Conservation (phyloP, 1,139 yeast genomes). For the Yamadazyma buinensis region DNA sequence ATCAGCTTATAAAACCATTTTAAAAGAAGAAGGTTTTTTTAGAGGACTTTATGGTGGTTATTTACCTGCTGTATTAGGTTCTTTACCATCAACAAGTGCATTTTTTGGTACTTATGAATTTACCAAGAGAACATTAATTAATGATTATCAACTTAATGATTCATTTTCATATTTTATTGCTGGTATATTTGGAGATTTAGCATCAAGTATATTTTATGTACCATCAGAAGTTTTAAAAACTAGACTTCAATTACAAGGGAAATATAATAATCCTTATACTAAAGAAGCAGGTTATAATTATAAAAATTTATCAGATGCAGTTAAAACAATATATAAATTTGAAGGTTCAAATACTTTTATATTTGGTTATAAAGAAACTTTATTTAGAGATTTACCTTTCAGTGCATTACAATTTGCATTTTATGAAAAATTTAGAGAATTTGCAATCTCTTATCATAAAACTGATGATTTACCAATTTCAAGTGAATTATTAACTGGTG, state of each 20-base stretch:
- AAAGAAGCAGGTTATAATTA: constrained; percentile 81
- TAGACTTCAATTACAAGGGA: constrained; percentile 87
- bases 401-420: constrained; percentile 95
- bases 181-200: constrained; percentile 88
- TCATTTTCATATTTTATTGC: constrained; percentile 77
- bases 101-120: constrained; percentile 89
- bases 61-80: constrained; percentile 85
- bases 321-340: constrained; percentile 51
- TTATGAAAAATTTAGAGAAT: constrained; percentile 76
- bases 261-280: constrained; percentile 74
- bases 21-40: constrained; percentile 76
- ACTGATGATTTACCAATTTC: constrained; percentile 51
- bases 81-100: constrained; percentile 89
- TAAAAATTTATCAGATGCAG: constrained; percentile 65
- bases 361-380: constrained; percentile 90
- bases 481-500: constrained; percentile 80
- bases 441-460: constrained; percentile 47
- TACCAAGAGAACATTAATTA: constrained; percentile 67
- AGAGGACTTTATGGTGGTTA: constrained; percentile 92
- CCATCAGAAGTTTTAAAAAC: constrained; percentile 97
- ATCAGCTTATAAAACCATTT: constrained; percentile 69
- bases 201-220: constrained; percentile 89
- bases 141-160: constrained; percentile 66
- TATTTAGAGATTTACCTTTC: constrained; percentile 88
- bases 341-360: constrained; percentile 81